These are phyloP conservation scores for Seminavis robusta DNA, from an alignment of 108 stramenopile genomes.

Conservation along the genomic window DNA sequence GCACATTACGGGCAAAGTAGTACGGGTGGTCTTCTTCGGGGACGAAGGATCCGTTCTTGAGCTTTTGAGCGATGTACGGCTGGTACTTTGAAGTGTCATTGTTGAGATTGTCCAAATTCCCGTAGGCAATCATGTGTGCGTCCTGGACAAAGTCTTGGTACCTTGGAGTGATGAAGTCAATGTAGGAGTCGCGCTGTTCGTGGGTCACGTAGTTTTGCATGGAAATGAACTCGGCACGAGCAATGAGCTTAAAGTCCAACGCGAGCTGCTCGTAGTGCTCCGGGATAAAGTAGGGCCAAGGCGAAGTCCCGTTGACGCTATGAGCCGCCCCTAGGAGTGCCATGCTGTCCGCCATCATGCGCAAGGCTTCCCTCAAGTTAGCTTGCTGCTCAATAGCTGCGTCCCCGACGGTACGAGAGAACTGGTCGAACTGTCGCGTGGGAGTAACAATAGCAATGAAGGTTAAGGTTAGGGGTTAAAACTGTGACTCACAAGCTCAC, in stretches of 20 bases:
- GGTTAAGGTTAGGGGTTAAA: neutral
- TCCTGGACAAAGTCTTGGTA: neutral
- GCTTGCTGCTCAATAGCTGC: neutral
- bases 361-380: neutral
- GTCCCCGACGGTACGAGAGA: neutral
- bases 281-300: neutral
- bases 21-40: neutral
- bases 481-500: neutral
- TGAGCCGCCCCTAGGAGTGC: neutral
- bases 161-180: neutral
- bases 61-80: neutral
- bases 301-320: neutral
- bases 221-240: constrained; percentile 1
- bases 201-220: constrained; percentile 1
- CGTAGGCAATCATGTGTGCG: neutral
- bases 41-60: neutral
- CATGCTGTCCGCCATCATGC: neutral
- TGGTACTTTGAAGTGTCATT: neutral
- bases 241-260: neutral
- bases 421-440: constrained; percentile 1
- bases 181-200: neutral
- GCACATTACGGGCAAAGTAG: neutral
- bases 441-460: neutral
- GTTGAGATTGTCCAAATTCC: neutral
- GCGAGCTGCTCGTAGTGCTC: neutral